phyloP scores from a whole-genome alignment of 1,139 yeast genomes.

The Debaryomycetaceae sp. region DNA sequence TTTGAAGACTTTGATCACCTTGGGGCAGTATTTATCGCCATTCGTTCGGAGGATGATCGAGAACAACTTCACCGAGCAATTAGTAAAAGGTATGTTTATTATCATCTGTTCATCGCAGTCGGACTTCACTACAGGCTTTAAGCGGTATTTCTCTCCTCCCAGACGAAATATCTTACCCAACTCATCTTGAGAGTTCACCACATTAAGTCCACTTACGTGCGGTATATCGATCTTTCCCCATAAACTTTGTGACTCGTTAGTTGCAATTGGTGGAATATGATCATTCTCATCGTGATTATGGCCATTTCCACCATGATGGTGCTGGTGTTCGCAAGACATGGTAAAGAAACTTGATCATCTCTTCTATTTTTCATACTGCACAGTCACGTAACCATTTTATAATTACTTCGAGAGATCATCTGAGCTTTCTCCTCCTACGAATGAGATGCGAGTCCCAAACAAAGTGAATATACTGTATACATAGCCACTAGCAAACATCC shows the following conservation, averaged over 20 bases:
- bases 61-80: constrained; percentile 69
- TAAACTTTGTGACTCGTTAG: constrained; percentile 67
- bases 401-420: no score
- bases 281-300: constrained; percentile 18
- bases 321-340: constrained; percentile 45
- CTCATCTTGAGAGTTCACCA: constrained; percentile 50
- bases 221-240: constrained; percentile 58
- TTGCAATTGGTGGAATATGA: constrained; percentile 66
- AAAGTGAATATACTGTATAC: no score
- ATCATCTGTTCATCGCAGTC: constrained; percentile 84
- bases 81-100: constrained; percentile 68
- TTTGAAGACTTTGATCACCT: constrained; percentile 66
- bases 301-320: constrained; percentile 18
- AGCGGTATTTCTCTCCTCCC: constrained; percentile 36
- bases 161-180: constrained; percentile 50
- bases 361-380: not conserved
- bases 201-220: constrained; percentile 64
- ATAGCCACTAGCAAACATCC: no score
- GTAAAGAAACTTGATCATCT: not conserved
- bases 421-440: no score
- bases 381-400: no score
- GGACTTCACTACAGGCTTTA: constrained; percentile 54
- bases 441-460: no score
- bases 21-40: constrained; percentile 65
- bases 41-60: constrained; percentile 70